Conservation (phyloP, 2,329 filamentous ascomycete species). For the Aspergillus transmontanensis region DNA sequence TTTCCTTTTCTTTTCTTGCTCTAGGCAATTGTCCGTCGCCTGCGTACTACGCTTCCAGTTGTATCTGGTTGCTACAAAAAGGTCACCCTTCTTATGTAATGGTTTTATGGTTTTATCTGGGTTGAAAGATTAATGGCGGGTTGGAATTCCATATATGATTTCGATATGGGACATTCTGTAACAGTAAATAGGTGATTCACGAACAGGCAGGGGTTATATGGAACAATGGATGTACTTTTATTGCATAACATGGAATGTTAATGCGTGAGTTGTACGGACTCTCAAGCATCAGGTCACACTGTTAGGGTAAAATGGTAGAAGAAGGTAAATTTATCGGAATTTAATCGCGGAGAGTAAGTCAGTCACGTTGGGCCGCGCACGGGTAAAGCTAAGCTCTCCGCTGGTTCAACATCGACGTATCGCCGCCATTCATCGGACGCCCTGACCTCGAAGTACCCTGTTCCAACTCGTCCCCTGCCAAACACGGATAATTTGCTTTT, state of each 20-base stretch:
- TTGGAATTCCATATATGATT: neutral
- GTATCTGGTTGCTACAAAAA: neutral
- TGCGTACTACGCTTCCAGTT: neutral
- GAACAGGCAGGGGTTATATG: neutral
- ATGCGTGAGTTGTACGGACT: neutral
- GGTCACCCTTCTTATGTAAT: neutral
- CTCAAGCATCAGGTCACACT: too few relatives aligned
- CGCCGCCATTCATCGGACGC: constrained; percentile 2
- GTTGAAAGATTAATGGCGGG: neutral
- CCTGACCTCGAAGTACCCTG: neutral
- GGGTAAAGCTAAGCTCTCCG: neutral
- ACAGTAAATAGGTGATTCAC: neutral
- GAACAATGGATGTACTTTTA: constrained; percentile 2
- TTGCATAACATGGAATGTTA: neutral
- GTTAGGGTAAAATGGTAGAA: neutral
- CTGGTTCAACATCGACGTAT: constrained; percentile 1
- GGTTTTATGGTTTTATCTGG: neutral
- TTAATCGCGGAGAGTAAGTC: neutral
- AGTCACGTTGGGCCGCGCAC: neutral
- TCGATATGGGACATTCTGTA: neutral
- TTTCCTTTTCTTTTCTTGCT: neutral
- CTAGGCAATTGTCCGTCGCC: neutral
- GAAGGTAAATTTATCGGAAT: neutral
- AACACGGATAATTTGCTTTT: constrained; percentile 10
- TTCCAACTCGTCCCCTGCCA: constrained; percentile 9